Conservation (phyloP, 169 alveolate genomes). For the Eimeria praecox region DNA sequence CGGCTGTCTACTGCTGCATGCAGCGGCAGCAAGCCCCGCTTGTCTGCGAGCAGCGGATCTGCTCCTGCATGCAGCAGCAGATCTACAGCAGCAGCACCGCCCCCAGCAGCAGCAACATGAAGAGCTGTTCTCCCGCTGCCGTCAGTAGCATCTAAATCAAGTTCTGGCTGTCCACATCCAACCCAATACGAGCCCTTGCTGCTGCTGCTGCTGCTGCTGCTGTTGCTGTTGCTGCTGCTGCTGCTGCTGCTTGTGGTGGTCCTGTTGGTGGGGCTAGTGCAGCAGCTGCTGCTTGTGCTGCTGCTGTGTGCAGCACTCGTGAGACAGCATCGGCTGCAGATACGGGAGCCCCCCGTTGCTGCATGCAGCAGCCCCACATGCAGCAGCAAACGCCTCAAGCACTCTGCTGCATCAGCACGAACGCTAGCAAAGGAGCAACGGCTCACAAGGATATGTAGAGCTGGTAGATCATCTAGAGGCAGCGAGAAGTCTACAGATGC, state of each 20-base stretch:
- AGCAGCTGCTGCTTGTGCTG: neutral
- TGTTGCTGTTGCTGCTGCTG: neutral
- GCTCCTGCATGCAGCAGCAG: constrained; percentile 79
- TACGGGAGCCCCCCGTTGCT: constrained; percentile 38
- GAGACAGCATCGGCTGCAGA: constrained; percentile 24
- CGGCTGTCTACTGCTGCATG: constrained; percentile 69
- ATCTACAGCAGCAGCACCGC: constrained; percentile 63
- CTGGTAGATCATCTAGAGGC: constrained; percentile 46
- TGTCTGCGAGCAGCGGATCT: constrained; percentile 36
- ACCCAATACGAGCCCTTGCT: neutral
- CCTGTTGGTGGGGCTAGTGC: neutral
- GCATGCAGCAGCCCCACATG: constrained; percentile 50
- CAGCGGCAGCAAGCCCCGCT: constrained; percentile 54
- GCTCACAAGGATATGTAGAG: constrained; percentile 66
- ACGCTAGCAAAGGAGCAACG: constrained; percentile 47
- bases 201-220: constrained; percentile 11
- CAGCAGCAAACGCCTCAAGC: constrained; percentile 67
- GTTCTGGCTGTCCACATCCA: neutral
- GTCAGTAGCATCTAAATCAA: constrained; percentile 69
- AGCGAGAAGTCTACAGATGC: constrained; percentile 59
- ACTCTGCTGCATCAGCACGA: constrained; percentile 69
- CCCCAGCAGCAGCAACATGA: constrained; percentile 65
- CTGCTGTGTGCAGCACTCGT: neutral
- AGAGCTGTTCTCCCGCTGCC: constrained; percentile 68
- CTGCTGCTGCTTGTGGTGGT: neutral